phyloP scores from a whole-genome alignment of 2,329 filamentous ascomycete species.

The Amesomyces nigricolor region DNA sequence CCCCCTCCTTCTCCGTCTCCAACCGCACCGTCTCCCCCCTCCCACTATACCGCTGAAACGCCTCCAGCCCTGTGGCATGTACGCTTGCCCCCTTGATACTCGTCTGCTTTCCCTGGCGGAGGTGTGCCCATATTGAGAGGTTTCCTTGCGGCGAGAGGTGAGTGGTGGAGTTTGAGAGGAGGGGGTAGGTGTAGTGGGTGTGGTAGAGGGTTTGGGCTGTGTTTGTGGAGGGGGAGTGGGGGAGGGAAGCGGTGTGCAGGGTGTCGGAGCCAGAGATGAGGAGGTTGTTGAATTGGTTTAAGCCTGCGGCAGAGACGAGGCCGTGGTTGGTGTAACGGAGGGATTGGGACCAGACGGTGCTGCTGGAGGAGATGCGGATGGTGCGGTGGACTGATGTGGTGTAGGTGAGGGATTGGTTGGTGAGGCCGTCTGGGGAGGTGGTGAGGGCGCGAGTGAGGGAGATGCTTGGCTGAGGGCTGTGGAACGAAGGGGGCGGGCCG shows the following conservation, averaged over 20 bases:
- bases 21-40: slow-evolving; percentile 35
- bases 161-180: slow-evolving; percentile 52
- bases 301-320: slow-evolving; percentile 35
- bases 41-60: slow-evolving; percentile 35
- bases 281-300: slow-evolving; percentile 39
- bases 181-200: slow-evolving; percentile 52
- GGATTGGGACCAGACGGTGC: slow-evolving; percentile 52
- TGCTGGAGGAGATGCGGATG: slow-evolving; percentile 39
- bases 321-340: slow-evolving; percentile 51
- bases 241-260: slow-evolving; percentile 1
- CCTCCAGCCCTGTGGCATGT: slow-evolving; percentile 56
- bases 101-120: slow-evolving; percentile 39
- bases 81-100: slow-evolving; percentile 36
- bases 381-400: slow-evolving; percentile 50
- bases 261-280: slow-evolving; percentile 29
- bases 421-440: slow-evolving; percentile 42
- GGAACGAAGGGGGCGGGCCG: slow-evolving; percentile 35
- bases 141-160: slow-evolving; percentile 38
- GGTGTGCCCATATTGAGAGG: slow-evolving; percentile 39
- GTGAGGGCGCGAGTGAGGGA: slow-evolving; percentile 44
- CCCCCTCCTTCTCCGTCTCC: slow-evolving; percentile 49
- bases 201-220: slow-evolving; percentile 27
- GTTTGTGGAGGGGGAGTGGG: neutral
- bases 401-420: slow-evolving; percentile 56
- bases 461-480: slow-evolving; percentile 39